Conservation (phyloP, 495 filamentous ascomycete species). For the Aspergillus biplanus region DNA sequence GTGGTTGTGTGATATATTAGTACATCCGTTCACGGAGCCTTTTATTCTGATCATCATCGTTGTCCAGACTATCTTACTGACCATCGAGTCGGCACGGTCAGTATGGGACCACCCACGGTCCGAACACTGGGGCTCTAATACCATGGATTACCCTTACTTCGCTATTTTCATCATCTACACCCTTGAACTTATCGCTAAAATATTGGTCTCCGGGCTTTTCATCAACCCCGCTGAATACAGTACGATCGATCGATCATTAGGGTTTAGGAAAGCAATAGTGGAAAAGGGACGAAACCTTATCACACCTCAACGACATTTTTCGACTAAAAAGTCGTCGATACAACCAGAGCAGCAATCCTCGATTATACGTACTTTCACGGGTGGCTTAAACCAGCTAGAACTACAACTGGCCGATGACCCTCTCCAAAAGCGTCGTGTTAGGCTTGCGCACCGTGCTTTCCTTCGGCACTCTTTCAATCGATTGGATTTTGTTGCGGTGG, state of each 20-base stretch:
- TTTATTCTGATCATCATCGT: constrained; percentile 86
- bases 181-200: constrained; percentile 76
- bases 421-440: constrained; percentile 78
- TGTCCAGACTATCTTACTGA: constrained; percentile 81
- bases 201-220: constrained; percentile 90
- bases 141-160: constrained; percentile 80
- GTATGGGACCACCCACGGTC: constrained; percentile 60
- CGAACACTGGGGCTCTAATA: constrained; percentile 63
- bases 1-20: constrained; percentile 82
- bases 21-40: constrained; percentile 85
- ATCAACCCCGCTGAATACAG: constrained; percentile 86
- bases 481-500: constrained; percentile 92
- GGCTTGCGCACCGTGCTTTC: constrained; percentile 89
- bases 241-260: constrained; percentile 72
- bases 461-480: constrained; percentile 94
- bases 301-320: constrained; percentile 73
- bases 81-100: constrained; percentile 74
- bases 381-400: constrained; percentile 61
- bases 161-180: constrained; percentile 90
- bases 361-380: constrained; percentile 81
- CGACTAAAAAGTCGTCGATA: constrained; percentile 52
- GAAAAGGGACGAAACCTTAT: constrained; percentile 79
- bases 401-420: constrained; percentile 60
- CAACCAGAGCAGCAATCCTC: constrained; percentile 60
- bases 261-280: constrained; percentile 70